Base-by-base conservation (phyloP, 352 stramenopile species). In the Pythium grandisporangium region DNA sequence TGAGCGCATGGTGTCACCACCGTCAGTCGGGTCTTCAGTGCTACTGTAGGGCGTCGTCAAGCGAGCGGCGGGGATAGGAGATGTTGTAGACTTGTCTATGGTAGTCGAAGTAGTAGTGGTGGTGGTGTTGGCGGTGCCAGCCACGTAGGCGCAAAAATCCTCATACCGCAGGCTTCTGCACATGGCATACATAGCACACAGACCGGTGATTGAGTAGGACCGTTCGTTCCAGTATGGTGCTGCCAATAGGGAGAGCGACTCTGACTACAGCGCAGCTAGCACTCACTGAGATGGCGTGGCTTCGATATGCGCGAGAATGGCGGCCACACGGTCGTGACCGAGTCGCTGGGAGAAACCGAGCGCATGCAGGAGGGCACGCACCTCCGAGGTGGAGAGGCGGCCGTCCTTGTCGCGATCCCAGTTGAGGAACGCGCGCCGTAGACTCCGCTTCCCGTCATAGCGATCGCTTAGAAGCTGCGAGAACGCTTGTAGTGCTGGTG, bases 391-490 rank as follows among this genome's bases (percentile, higher is more conserved):
- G 13, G 45, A 59, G 29, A 83, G 38, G 3, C 54, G 51, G 6
- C 66, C 70, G 43, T 83, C 66, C 55, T 71, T 80, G 45, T 80
- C 52, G 11, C 51, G 57, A 30, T 83, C 66, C 66, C 70, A 83
- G 21, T 65, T 76, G 22, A 70, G 59, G 53, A 83, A 83, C 29
- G 66, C 67, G 22, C 56, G 41, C 6, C 66, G 70, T 16, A 78
- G 38, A 25, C 64, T 78, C 4, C 70, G 64, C 29, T 78, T 83
- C 21, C 70, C 70, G 7, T 73, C 57, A 42, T 80, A 83, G 3
- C 65, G 67, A n/a, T 83, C 70, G 3, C 50, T 66, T 20, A 83
- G 37, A 24, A 83, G 39, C 8, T 30, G 30, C 8, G 55, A 58
- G 41, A 83, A 73, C 30, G 74, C 58, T 0, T 46, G 34, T 14